A percentile compares a stretch with the other conserved stretches of the same genome.
Evolutionary conservation across 805 yeast species (phyloP).

Genomic region (Limtongozyma cylindracea): DNA sequence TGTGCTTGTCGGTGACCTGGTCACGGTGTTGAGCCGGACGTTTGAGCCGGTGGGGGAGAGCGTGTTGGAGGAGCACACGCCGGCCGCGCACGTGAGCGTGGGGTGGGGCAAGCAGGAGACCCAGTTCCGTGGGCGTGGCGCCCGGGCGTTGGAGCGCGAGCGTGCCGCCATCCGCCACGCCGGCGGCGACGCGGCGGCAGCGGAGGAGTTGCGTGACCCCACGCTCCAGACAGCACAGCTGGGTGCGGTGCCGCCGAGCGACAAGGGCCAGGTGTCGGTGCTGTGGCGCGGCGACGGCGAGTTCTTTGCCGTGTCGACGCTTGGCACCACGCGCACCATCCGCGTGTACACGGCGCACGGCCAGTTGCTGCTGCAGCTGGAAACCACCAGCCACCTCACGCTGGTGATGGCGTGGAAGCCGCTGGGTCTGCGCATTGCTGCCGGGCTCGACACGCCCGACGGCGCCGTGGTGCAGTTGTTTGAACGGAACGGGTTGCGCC

Average conservation of each 20-base stretch:
- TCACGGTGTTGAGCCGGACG: too few species aligned
- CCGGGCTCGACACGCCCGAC: conserved; percentile 41
- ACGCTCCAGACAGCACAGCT: conserved; percentile 54
- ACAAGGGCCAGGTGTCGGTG: conserved; percentile 19
- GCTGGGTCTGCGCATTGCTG: conserved; percentile 67
- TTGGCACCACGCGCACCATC: conserved; percentile 50
- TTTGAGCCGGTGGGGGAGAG: too few species aligned
- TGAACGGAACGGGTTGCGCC: conserved; percentile 83
- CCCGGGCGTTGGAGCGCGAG: conserved; percentile 51
- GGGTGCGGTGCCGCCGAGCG: conserved; percentile 36
- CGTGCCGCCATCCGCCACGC: conserved; percentile 25
- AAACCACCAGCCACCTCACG: conserved; percentile 70
- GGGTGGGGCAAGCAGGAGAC: conserved; percentile 99
- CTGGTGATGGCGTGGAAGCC: conserved; percentile 70
- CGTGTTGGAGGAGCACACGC: conserved; percentile 15
- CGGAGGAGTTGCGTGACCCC: conserved; percentile 52
- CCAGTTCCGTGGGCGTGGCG: conserved; percentile 89
- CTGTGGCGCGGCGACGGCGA: conserved; percentile 97
- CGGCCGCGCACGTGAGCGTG: conserved; percentile 71
- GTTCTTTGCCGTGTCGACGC: conserved; percentile 40
- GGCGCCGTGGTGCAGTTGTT: conserved; percentile 34
- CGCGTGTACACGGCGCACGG: conserved; percentile 72
- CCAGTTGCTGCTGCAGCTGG: conserved; percentile 54
- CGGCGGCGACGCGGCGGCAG: conserved; percentile 37
- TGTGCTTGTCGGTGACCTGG: too few species aligned